phyloP scores from a whole-genome alignment of 495 filamentous ascomycete genomes.

The Penicillium cosmopolitanum region DNA sequence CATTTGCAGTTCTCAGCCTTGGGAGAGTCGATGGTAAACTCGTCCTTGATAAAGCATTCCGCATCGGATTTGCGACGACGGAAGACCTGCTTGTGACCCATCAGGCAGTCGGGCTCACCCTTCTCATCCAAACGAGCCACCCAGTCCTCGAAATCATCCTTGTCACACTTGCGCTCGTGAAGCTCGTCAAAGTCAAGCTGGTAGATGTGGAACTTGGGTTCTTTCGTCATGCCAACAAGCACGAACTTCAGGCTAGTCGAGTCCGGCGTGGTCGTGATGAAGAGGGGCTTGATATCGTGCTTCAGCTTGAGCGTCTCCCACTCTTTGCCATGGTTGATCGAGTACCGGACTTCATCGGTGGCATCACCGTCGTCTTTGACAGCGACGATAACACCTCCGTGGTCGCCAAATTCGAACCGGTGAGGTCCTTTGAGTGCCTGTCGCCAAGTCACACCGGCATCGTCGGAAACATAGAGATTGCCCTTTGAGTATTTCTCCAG shows the following conservation, averaged over 20 bases:
- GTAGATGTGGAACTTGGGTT: conserved; percentile 58
- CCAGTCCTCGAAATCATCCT: conserved; percentile 86
- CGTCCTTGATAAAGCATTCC: conserved; percentile 85
- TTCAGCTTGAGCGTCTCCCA: conserved; percentile 69
- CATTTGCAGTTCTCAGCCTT: conserved; percentile 76
- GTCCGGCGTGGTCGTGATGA: conserved; percentile 84
- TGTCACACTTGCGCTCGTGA: conserved; percentile 78
- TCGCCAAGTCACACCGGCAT: conserved; percentile 85
- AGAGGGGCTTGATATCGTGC: conserved; percentile 62
- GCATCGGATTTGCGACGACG: conserved; percentile 78
- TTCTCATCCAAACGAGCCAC: conserved; percentile 78
- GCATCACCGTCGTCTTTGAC: conserved; percentile 61
- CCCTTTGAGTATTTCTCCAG: conserved; percentile 68
- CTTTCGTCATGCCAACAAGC: conserved; percentile 56
- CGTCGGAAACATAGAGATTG: conserved; percentile 84
- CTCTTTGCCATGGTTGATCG: conserved; percentile 80
- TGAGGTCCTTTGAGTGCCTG: conserved; percentile 77
- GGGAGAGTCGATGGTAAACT: conserved; percentile 74
- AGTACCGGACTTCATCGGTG: conserved; percentile 75
- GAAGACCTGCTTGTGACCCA: conserved; percentile 91
- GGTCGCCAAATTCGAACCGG: conserved; percentile 93
- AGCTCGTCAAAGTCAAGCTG: conserved; percentile 81
- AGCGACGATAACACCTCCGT: conserved; percentile 85
- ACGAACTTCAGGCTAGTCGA: conserved; percentile 91
- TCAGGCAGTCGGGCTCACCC: conserved; percentile 81